These are phyloP conservation scores for Tilletia caries DNA, from an alignment of 1,284 basidiomycete genomes.

Conservation along the genomic window DNA sequence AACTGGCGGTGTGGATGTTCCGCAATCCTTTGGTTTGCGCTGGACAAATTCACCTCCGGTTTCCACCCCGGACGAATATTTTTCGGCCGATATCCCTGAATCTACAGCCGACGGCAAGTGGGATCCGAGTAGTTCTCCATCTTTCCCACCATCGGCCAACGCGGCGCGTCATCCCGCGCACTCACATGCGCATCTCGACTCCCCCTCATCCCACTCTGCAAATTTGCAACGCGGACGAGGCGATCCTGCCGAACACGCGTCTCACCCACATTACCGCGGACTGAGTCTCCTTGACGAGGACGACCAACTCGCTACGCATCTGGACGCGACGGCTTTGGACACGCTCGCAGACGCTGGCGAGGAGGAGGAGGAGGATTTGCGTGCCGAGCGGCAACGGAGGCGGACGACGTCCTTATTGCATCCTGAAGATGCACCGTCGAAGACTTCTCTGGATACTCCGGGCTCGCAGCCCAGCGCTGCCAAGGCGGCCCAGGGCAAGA, in stretches of 20 bases:
- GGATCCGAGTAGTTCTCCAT: too few relatives aligned
- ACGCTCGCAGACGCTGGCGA: constrained; percentile 30
- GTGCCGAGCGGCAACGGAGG: constrained; percentile 8
- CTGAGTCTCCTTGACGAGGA: constrained; percentile 20
- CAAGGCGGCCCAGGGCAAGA: background rate
- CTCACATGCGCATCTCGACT: background rate
- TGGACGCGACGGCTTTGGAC: constrained; percentile 22
- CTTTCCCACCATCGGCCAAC: too few relatives aligned
- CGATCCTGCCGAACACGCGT: background rate
- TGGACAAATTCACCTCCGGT: background rate
- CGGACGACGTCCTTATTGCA: background rate
- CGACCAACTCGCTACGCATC: constrained; percentile 22
- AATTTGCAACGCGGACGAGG: background rate
- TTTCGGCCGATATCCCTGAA: too few relatives aligned
- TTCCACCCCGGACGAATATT: background rate
- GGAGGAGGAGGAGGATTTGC: constrained; percentile 20
- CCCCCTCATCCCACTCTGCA: background rate
- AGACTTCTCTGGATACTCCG: background rate
- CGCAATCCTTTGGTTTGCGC: background rate
- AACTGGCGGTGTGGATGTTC: background rate
- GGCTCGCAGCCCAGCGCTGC: background rate
- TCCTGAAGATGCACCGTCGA: background rate
- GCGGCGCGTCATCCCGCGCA: background rate
- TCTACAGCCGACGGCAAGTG: too few relatives aligned
- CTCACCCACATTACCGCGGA: background rate